phyloP scores from a whole-genome alignment of 1,284 basidiomycete genomes.

The Ceratobasidium sp. region DNA sequence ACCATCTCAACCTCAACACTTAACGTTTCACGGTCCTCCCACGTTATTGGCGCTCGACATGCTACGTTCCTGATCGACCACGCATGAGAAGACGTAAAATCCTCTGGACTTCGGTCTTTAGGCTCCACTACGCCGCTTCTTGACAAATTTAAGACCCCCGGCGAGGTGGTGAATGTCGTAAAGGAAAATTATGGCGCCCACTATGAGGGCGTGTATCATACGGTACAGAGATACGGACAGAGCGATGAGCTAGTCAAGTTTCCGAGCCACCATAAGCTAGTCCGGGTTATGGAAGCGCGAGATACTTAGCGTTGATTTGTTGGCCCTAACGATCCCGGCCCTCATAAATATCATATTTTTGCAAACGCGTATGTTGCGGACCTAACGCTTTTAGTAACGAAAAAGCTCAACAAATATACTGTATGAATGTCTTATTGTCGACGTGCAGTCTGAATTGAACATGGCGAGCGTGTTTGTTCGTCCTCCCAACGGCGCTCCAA shows the following conservation, averaged over 20 bases:
- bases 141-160: slow-evolving; percentile 42
- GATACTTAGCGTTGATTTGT: too few species aligned
- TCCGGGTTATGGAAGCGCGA: slow-evolving; percentile 44
- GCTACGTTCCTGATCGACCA: slow-evolving; percentile 47
- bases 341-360: too few species aligned
- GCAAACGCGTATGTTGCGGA: too few species aligned
- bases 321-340: too few species aligned
- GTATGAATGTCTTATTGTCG: too few species aligned
- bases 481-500: too few species aligned
- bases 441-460: too few species aligned
- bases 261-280: slow-evolving; percentile 41
- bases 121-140: slow-evolving; percentile 35
- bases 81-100: slow-evolving; percentile 46
- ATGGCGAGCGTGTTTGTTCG: too few species aligned
- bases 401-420: too few species aligned
- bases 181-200: slow-evolving; percentile 45
- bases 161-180: slow-evolving; percentile 41
- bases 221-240: slow-evolving; percentile 47
- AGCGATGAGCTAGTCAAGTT: slow-evolving; percentile 48
- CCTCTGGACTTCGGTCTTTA: slow-evolving; percentile 46
- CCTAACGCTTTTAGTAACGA: too few species aligned
- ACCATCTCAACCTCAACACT: slow-evolving; percentile 42
- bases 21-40: slow-evolving; percentile 21
- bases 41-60: slow-evolving; percentile 44
- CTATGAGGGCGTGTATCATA: slow-evolving; percentile 48